A percentile compares a stretch with the other conserved stretches of the same genome.
These are phyloP conservation scores for Pharnaceum exiguum DNA, from an alignment of 148 eudicot genomes.

Conservation along the genomic window DNA sequence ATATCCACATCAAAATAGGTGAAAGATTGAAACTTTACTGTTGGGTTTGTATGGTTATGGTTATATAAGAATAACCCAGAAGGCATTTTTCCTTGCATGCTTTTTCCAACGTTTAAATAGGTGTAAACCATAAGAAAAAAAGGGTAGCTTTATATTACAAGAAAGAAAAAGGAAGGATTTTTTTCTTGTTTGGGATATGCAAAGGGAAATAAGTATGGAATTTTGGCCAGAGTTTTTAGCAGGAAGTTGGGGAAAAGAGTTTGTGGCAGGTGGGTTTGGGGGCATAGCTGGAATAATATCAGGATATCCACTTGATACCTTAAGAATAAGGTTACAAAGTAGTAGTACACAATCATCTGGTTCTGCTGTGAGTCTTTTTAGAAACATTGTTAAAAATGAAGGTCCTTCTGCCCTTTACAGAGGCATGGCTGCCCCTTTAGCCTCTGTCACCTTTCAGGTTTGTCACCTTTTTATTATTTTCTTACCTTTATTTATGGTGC, in stretches of 20 bases:
- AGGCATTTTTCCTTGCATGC: too few relatives aligned
- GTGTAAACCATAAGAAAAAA: too few relatives aligned
- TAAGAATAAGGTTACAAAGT: slow-evolving; percentile 70
- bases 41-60: too few relatives aligned
- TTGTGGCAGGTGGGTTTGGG: slow-evolving; percentile 90
- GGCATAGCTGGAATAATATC: slow-evolving; percentile 77
- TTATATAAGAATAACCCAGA: too few relatives aligned
- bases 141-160: neutral
- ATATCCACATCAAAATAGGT: too few relatives aligned
- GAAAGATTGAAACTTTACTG: too few relatives aligned
- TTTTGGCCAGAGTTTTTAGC: slow-evolving; percentile 96
- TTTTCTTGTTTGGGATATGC: neutral
- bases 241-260: slow-evolving; percentile 84
- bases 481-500: neutral
- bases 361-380: slow-evolving; percentile 52
- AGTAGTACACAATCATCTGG: slow-evolving; percentile 36
- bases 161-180: neutral
- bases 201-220: slow-evolving; percentile 42
- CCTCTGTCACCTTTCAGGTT: slow-evolving; percentile 92
- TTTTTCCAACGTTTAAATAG: neutral
- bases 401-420: slow-evolving; percentile 64
- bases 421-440: slow-evolving; percentile 93
- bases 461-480: neutral
- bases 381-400: slow-evolving; percentile 41
- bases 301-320: slow-evolving; percentile 87